Conservation (phyloP, 371 early-diverging fungal genomes). For the Sporodiniella umbellata region DNA sequence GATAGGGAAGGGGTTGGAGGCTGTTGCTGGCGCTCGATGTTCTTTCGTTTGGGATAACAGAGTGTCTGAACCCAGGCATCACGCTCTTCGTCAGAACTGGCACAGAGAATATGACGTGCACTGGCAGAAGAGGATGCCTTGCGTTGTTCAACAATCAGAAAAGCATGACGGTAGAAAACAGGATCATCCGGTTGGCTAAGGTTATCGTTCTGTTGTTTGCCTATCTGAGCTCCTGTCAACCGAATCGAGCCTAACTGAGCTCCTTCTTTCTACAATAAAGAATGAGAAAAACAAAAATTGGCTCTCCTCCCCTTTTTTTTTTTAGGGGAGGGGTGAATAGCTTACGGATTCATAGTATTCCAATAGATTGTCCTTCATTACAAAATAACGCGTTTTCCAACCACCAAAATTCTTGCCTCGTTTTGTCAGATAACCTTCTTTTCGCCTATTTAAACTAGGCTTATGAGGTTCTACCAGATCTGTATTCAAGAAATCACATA, state of each 20-base stretch:
- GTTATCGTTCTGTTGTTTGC: too few species aligned
- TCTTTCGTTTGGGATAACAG: too few species aligned
- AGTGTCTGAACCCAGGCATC: too few species aligned
- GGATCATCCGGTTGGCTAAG: too few species aligned
- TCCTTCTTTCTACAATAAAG: slow-evolving; percentile 53
- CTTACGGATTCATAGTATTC: slow-evolving; percentile 75
- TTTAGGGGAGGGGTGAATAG: too few species aligned
- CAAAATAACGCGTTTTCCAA: slow-evolving; percentile 86
- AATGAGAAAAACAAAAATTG: background rate
- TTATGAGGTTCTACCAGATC: slow-evolving; percentile 51
- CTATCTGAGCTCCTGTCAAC: slow-evolving; percentile 51
- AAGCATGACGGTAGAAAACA: slow-evolving; percentile 73
- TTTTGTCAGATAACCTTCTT: slow-evolving; percentile 82
- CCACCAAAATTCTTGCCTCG: slow-evolving; percentile 87
- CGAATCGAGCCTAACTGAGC: slow-evolving; percentile 51
- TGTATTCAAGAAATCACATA: slow-evolving; percentile 76
- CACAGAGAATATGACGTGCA: slow-evolving; percentile 79
- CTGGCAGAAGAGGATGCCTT: slow-evolving; percentile 59
- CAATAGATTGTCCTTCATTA: slow-evolving; percentile 55
- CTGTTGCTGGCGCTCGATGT: too few species aligned
- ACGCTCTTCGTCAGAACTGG: slow-evolving; percentile 84
- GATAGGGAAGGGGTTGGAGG: slow-evolving; percentile 17
- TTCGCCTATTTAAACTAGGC: slow-evolving; percentile 30
- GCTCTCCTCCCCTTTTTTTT: too few species aligned
- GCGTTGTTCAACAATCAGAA: slow-evolving; percentile 73